Percentiles rank a stretch among this genome's conserved stretches.
These are phyloP conservation scores for Aspergillus udagawae DNA, from an alignment of 2,329 filamentous ascomycete genomes.

Conservation along the genomic window DNA sequence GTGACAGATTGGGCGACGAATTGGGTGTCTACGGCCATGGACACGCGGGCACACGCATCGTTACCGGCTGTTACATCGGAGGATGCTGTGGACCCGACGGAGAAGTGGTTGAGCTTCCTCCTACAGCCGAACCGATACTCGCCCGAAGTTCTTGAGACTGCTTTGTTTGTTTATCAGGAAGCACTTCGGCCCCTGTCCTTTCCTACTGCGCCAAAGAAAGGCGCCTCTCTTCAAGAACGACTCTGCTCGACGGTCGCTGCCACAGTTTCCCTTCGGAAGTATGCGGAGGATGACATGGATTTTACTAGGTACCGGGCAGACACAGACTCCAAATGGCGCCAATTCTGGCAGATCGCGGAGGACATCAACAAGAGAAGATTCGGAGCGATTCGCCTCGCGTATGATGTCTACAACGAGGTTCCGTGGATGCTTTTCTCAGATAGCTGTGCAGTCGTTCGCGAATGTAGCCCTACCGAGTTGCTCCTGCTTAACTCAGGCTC, in stretches of 20 bases:
- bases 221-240: conserved; percentile 65
- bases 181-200: conserved; percentile 45
- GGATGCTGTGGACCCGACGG: conserved; percentile 66
- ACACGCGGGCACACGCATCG: conserved; percentile 51
- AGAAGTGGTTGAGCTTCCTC: conserved; percentile 83
- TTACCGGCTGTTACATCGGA: conserved; percentile 58
- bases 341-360: conserved; percentile 79
- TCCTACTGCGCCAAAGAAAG: conserved; percentile 42
- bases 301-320: conserved; percentile 70
- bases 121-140: conserved; percentile 81
- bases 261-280: conserved; percentile 62
- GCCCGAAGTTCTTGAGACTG: conserved; percentile 73
- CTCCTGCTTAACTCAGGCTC: conserved; percentile 64
- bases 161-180: conserved; percentile 75
- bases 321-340: conserved; percentile 79
- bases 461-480: conserved; percentile 73
- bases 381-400: conserved; percentile 73
- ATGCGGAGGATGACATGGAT: conserved; percentile 63
- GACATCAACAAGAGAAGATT: conserved; percentile 83
- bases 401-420: conserved; percentile 67
- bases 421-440: conserved; percentile 85
- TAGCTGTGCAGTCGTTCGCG: conserved; percentile 70
- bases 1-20: conserved; percentile 58
- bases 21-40: conserved; percentile 68
- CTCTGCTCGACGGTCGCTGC: conserved; percentile 69